Percentiles rank a stretch among this genome's conserved stretches.
Conservation (phyloP, 2,329 filamentous ascomycete genomes). For the Atkinsonella hypoxylon region DNA sequence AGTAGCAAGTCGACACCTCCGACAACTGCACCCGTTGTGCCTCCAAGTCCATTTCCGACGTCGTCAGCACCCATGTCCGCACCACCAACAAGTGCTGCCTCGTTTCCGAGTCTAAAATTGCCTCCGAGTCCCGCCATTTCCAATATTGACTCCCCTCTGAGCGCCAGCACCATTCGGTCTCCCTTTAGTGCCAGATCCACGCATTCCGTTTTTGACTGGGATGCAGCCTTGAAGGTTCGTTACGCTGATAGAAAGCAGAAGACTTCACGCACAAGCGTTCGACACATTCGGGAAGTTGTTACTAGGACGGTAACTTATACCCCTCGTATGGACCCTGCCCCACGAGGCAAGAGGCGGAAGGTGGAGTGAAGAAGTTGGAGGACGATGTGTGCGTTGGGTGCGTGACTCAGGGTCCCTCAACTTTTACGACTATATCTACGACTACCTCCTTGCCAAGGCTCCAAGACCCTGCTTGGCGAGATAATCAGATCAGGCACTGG, state of each 20-base stretch:
- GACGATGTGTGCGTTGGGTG: background rate
- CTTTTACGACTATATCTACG: slow-evolving; percentile 6
- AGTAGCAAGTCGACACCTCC: slow-evolving; percentile 22
- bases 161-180: slow-evolving; percentile 48
- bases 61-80: slow-evolving; percentile 43
- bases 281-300: slow-evolving; percentile 76
- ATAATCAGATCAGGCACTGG: slow-evolving; percentile 1
- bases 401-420: slow-evolving; percentile 1
- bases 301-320: slow-evolving; percentile 93
- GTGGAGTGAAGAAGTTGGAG: slow-evolving; percentile 25
- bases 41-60: slow-evolving; percentile 40
- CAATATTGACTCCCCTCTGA: slow-evolving; percentile 55
- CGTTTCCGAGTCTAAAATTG: slow-evolving; percentile 59
- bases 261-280: slow-evolving; percentile 47
- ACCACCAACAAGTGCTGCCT: slow-evolving; percentile 46
- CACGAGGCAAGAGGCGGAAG: slow-evolving; percentile 86
- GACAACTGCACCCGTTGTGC: slow-evolving; percentile 26
- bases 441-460: slow-evolving; percentile 1
- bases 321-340: slow-evolving; percentile 73
- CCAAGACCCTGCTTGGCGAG: background rate
- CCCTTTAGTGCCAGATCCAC: slow-evolving; percentile 59
- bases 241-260: slow-evolving; percentile 50
- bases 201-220: slow-evolving; percentile 69
- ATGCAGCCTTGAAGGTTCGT: slow-evolving; percentile 54
- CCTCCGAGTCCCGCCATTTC: slow-evolving; percentile 64